phyloP scores from a whole-genome alignment of 306 rosid genomes.

The Fagus crenata region DNA sequence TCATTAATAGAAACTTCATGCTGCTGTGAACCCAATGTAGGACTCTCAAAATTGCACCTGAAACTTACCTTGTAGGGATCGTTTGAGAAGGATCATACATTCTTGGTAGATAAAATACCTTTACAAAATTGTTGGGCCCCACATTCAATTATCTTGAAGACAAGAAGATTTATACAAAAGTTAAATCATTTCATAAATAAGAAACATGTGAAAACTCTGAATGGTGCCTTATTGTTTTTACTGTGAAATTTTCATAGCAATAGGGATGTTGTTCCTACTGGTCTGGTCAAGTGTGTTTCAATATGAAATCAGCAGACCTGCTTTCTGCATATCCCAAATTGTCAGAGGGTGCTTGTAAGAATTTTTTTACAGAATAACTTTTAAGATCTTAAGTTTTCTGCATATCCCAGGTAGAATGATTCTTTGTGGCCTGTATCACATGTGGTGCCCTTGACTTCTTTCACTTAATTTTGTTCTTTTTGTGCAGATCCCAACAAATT shows the following conservation, averaged over 20 bases:
- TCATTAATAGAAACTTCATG: background rate
- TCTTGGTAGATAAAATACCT: background rate
- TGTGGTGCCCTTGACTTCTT: conserved; percentile 6
- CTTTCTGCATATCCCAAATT: background rate
- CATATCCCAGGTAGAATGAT: background rate
- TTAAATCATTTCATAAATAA: background rate
- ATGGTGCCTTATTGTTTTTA: background rate
- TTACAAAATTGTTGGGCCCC: background rate
- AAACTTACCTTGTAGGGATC: background rate
- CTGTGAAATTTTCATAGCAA: background rate
- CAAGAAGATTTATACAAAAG: background rate
- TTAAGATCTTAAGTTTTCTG: background rate
- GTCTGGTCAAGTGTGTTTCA: background rate
- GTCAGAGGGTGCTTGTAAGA: background rate
- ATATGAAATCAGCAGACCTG: background rate
- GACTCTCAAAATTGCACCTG: background rate
- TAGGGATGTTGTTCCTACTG: background rate
- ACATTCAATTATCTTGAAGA: background rate
- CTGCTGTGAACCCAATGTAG: background rate
- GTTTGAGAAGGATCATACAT: background rate
- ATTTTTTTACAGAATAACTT: no score
- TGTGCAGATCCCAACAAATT: conserved; percentile 82
- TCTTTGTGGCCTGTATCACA: background rate
- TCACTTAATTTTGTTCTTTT: conserved; percentile 12
- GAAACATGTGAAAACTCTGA: background rate